phyloP scores from a whole-genome alignment of 1,139 yeast genomes.

The Candida neerlandica region DNA sequence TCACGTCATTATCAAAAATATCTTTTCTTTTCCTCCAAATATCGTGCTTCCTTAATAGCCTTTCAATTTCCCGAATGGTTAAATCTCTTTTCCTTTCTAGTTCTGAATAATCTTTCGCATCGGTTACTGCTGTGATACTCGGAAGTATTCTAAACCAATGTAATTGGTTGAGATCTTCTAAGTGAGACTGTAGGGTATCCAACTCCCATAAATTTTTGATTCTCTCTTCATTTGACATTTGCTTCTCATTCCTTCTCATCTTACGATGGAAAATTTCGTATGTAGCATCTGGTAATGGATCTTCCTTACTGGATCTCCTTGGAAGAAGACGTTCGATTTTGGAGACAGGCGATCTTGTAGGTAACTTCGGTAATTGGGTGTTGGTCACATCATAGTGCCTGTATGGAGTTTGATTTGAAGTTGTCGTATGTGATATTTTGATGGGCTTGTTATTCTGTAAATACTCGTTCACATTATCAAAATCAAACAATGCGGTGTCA shows the following conservation, averaged over 20 bases:
- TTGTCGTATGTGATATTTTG: constrained; percentile 12
- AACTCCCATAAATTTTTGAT: constrained; percentile 52
- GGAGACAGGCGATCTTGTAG: constrained; percentile 5
- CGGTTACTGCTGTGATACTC: constrained; percentile 53
- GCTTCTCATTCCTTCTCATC: constrained; percentile 68
- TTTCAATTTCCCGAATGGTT: constrained; percentile 54
- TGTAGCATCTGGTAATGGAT: constrained; percentile 47
- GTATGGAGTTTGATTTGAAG: neutral
- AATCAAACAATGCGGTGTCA: constrained; percentile 27
- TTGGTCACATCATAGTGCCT: constrained; percentile 12
- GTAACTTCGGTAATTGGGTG: constrained; percentile 12
- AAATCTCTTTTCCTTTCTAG: constrained; percentile 49
- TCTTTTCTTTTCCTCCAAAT: constrained; percentile 43
- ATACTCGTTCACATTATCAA: constrained; percentile 32
- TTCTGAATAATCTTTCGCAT: constrained; percentile 50
- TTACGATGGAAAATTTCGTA: constrained; percentile 57
- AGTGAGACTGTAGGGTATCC: constrained; percentile 50
- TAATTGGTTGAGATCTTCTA: constrained; percentile 46
- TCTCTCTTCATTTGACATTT: constrained; percentile 61
- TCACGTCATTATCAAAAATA: constrained; percentile 27
- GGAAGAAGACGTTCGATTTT: constrained; percentile 20
- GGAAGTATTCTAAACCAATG: constrained; percentile 61
- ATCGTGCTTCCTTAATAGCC: constrained; percentile 50
- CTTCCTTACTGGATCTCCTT: constrained; percentile 27
- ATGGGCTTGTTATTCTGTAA: constrained; percentile 27